Base-by-base conservation (phyloP, 192 early-diverging fungal species). In the Powellomyces hirtus region DNA sequence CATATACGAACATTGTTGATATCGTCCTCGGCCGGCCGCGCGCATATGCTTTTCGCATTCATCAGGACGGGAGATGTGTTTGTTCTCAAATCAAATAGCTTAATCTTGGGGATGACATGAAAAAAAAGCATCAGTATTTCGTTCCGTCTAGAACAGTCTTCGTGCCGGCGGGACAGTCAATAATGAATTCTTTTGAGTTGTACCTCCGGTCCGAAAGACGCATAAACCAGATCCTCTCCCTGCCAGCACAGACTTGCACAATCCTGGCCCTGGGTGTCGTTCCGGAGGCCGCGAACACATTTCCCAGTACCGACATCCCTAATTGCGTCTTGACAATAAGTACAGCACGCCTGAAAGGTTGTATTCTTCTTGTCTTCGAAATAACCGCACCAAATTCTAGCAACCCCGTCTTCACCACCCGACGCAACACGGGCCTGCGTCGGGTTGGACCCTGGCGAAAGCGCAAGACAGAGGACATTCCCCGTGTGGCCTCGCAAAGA, bases 1-100 rank as follows among this genome's bases (percentile, higher is more conserved):
- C 62, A 46, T 31, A 13, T n/a, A n/a, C n/a, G n/a, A n/a, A n/a
- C n/a, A n/a, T n/a, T n/a, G 0, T 69, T 69, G 46, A 69, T 69
- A 16, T 69, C 67, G 24, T 69, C 67, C 38, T 30, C 53, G 16
- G 67, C 56, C 10, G 38, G 24, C 38, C 18, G n/a, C 26, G 44
- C 16, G n/a, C 65, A 33, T 18, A 59, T 36, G 4, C n/a, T 7
- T 16, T 16, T 40, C 22, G 38, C 8, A 31, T 16, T 22, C 13
- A 42, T 44, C 1, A 69, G 13, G 18, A 69, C 58, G 8, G 38
- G 11, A 33, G 29, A 33, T 16, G 2, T 24, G 1, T 11, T 38
- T 18, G 44, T 27, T 31, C 67, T 22, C 11, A 60, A 30, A 27
- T 69, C 67, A 45, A 69, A 59, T 16, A 56, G 27, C 2, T 31